Percentiles rank a stretch among this genome's conserved stretches.
phyloP scores from a whole-genome alignment of 257 asterid species.

The Nicotiana tomentosiformis region DNA sequence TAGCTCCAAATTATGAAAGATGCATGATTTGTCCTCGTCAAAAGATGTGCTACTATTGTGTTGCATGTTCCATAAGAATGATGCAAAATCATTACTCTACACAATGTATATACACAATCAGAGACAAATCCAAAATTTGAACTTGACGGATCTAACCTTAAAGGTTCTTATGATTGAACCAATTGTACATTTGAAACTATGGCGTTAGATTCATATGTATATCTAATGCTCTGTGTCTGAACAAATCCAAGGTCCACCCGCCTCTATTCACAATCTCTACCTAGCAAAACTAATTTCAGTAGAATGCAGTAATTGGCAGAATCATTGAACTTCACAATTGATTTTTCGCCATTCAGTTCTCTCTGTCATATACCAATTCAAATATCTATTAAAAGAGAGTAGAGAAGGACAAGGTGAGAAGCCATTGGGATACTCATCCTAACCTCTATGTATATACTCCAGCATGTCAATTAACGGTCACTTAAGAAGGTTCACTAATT shows the following conservation, averaged over 20 bases:
- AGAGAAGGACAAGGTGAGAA: background rate
- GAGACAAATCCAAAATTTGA: no score
- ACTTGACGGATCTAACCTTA: no score
- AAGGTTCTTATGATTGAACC: no score
- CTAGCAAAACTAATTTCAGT: background rate
- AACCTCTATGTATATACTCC: background rate
- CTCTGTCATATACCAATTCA: background rate
- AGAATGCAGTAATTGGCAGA: background rate
- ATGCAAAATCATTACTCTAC: background rate
- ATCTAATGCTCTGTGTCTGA: no score
- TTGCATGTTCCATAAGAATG: background rate
- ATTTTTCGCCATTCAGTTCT: background rate
- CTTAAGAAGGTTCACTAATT: background rate
- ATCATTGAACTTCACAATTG: background rate
- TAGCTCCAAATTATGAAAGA: background rate
- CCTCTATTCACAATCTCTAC: background rate
- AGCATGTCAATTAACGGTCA: background rate
- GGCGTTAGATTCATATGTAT: no score
- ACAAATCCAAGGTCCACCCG: no score
- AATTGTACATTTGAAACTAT: no score
- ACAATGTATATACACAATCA: background rate
- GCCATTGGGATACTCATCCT: background rate
- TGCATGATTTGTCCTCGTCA: background rate
- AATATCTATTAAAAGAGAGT: background rate
- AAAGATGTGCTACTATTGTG: background rate